Conservation (phyloP, 2,329 filamentous ascomycete genomes). For the Aaosphaeria pasadenensis region DNA sequence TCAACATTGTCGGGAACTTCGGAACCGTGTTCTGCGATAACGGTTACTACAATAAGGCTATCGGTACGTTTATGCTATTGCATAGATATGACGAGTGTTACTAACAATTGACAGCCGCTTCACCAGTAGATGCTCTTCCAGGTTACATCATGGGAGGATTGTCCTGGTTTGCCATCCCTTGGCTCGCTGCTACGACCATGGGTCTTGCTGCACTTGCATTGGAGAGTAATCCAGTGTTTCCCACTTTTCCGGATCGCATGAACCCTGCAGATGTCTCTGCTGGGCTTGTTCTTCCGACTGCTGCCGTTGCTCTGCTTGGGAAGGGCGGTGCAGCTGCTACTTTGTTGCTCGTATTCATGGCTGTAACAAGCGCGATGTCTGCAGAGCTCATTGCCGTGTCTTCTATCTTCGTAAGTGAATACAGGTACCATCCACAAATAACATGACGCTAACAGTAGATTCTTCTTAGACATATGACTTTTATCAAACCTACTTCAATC, state of each 20-base stretch:
- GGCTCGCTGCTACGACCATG: constrained; percentile 85
- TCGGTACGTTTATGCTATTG: constrained; percentile 45
- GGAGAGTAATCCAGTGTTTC: constrained; percentile 69
- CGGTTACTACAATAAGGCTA: constrained; percentile 89
- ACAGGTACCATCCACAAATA: neutral
- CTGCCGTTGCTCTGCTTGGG: constrained; percentile 78
- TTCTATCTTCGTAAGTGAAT: constrained; percentile 75
- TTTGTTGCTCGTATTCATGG: constrained; percentile 82
- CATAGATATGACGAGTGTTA: constrained; percentile 44
- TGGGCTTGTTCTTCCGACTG: constrained; percentile 80
- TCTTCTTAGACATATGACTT: constrained; percentile 55
- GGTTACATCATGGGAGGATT: constrained; percentile 86
- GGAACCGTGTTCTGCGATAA: constrained; percentile 83
- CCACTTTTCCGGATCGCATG: constrained; percentile 72
- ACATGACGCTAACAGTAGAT: neutral
- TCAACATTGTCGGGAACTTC: constrained; percentile 85
- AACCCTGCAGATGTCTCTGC: constrained; percentile 71
- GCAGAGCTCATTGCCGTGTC: constrained; percentile 84
- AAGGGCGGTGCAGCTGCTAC: constrained; percentile 77
- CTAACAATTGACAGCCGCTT: constrained; percentile 86
- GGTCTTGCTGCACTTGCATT: constrained; percentile 78
- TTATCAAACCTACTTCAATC: constrained; percentile 84
- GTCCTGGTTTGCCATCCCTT: constrained; percentile 90
- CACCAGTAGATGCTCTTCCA: constrained; percentile 78
- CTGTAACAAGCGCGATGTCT: constrained; percentile 79